Base-by-base conservation (phyloP, 306 rosid species). In the Cicer pinnatifidum region DNA sequence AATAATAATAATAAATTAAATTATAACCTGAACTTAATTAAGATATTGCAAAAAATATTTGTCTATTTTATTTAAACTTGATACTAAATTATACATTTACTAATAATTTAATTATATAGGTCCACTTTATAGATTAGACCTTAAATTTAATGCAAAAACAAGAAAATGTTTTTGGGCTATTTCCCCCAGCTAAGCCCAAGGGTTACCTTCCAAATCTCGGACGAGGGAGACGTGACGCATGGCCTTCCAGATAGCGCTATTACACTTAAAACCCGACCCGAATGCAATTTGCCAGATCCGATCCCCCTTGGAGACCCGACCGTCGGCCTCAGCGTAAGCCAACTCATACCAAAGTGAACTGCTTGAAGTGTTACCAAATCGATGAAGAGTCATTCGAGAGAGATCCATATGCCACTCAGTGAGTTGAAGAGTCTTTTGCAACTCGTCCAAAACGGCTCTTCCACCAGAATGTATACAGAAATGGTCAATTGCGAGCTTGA, bases 391-490 rank as follows among this genome's bases (percentile, higher is more conserved):
- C 98, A 91, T 94, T 64, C 98, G 41, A 0, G 97, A 91, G 0
- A 97, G 95, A 66, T 94, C 98, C 96, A 94, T 88, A 57, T 94
- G 98, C 95, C 98, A 83, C 17, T 91, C 97, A 7, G 84, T 84
- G 10, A 94, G 95, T 4, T 78, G 71, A 6, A 94, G 80, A 23
- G 87, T 94, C 90, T 94, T 94, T 82, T 94, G 86, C 70, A 94
- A 0, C 83, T 87, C 98, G 64, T 94, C 97, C 38, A 94, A 73
- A 58, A 91, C 95, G 0, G 89, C 98, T 16, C 97, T 81, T 4
- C 98, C 98, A 0, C 98, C 97, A 0, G 97, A 97, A 54, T 94
- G 98, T 7, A 94, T 88, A 58, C 98, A 94, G 67, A 94, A 91
- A 61, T 94, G 98, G 81, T 94, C 96, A 67, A 94, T 91, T 0